Base-by-base conservation (phyloP, 2,329 filamentous ascomycete species). In the Arthrobotrys megalospora region DNA sequence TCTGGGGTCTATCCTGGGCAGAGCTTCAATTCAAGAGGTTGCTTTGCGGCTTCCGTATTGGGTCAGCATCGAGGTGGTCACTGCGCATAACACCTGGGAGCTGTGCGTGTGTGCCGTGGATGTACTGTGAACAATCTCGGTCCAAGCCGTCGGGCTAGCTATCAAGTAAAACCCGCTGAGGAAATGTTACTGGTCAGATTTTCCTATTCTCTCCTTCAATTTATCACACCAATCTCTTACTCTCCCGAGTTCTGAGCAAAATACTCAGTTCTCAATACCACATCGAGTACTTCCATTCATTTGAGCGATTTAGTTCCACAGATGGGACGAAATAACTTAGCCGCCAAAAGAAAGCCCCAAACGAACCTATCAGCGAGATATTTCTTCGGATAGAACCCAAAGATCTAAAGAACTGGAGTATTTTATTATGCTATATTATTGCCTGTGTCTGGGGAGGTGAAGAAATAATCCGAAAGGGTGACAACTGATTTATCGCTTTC, bases 291-390 rank as follows among this genome's bases (percentile, higher is more conserved):
- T 55, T 73, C 48, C 60, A 66, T 65, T 50, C 38, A 45, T 66
- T 68, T 69, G 64, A 69, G 72, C 72, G 58, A 69, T 66, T 64
- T 78, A 72, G 62, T 64, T 67, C 55, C 73, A 47, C 52, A 78
- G 75, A 72, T 72, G 75, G 75, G 75, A 78, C 41, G 67, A 71
- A 77, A 72, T 71, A 63, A 52, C 75, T 63, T 78, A 78, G 75
- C 67, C 75, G 73, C 65, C 60, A 68, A 71, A 77, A 71, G 45
- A 28, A 60, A 75, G 52, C 55, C 38, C 53, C 73, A 65, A 70
- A 71, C 64, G 34, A 67, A 62, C 52, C 63, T 48, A 45, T 36
- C 75, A 58, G 67, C 38, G 43, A 72, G 63, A 43, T 43, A 72
- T 55, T 78, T 78, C 53, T 71, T 71, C 75, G 67, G 60, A 58